phyloP scores from a whole-genome alignment of 768 basidiomycete species.

The Termitomyces sp. region DNA sequence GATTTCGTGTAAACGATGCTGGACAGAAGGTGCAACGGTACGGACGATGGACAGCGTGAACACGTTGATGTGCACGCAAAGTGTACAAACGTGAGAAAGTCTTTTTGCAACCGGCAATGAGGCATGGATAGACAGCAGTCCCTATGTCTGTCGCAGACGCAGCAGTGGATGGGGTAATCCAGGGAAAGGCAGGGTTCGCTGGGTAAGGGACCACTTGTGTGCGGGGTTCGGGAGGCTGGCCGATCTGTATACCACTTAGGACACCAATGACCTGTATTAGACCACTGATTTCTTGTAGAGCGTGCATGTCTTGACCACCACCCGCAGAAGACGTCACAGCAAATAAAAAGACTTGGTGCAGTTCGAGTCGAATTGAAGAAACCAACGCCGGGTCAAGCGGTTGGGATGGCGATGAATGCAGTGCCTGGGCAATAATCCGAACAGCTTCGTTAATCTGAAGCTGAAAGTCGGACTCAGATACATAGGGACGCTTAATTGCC shows the following conservation, averaged over 20 bases:
- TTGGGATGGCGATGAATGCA: slow-evolving; percentile 35
- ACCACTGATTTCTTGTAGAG: slow-evolving; percentile 72
- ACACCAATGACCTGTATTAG: slow-evolving; percentile 81
- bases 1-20: slow-evolving; percentile 73
- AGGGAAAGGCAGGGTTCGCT: slow-evolving; percentile 27
- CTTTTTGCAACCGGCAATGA: slow-evolving; percentile 59
- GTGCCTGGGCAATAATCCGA: slow-evolving; percentile 45
- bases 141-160: slow-evolving; percentile 45
- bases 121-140: slow-evolving; percentile 78
- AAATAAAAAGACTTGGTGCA: slow-evolving; percentile 78
- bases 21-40: slow-evolving; percentile 62
- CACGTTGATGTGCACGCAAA: slow-evolving; percentile 66
- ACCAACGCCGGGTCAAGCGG: slow-evolving; percentile 54
- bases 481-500: slow-evolving; percentile 40
- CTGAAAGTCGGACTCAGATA: slow-evolving; percentile 44
- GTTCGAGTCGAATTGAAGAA: slow-evolving; percentile 63
- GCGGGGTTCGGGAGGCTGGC: slow-evolving; percentile 35
- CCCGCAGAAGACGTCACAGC: slow-evolving; percentile 63
- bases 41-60: slow-evolving; percentile 61
- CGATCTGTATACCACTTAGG: slow-evolving; percentile 71
- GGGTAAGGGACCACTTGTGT: slow-evolving; percentile 25
- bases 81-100: slow-evolving; percentile 65
- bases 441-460: slow-evolving; percentile 58
- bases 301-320: slow-evolving; percentile 47
- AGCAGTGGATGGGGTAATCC: slow-evolving; percentile 25